A percentile compares a stretch with the other conserved stretches of the same genome.
phyloP scores from a whole-genome alignment of 768 basidiomycete species.

The Cystobasidium onofrii region DNA sequence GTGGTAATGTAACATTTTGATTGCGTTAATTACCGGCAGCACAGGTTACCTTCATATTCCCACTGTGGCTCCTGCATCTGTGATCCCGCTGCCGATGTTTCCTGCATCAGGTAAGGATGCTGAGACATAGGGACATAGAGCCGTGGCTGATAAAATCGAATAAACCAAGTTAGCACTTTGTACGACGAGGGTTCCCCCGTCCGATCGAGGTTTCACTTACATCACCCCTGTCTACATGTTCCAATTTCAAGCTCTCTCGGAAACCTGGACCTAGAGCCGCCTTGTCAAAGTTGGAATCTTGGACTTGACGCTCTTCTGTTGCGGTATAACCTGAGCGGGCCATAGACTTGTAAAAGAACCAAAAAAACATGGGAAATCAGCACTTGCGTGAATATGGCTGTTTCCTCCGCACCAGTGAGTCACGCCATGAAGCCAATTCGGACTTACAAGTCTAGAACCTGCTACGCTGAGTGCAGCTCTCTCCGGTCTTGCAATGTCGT shows the following conservation, averaged over 20 bases:
- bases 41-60: not conserved
- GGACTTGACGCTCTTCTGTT: not conserved
- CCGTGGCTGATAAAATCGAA: not conserved
- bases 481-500: not conserved
- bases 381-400: too few species aligned
- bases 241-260: not conserved
- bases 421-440: too few species aligned
- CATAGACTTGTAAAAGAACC: not conserved
- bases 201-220: too few species aligned
- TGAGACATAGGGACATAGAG: not conserved
- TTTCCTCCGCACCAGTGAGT: too few species aligned
- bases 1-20: too few species aligned
- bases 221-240: not conserved
- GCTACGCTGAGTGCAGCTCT: not conserved
- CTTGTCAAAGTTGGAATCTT: not conserved
- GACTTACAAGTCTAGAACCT: not conserved
- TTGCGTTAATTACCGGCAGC: not conserved
- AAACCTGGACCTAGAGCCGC: not conserved
- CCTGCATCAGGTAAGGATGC: conserved; percentile 11
- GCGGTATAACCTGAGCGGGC: not conserved
- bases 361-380: too few species aligned
- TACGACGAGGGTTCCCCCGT: too few species aligned
- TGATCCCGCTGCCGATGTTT: not conserved
- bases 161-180: not conserved
- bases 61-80: not conserved